Conservation (phyloP, 192 early-diverging fungal genomes). For the Coemansia sp. region DNA sequence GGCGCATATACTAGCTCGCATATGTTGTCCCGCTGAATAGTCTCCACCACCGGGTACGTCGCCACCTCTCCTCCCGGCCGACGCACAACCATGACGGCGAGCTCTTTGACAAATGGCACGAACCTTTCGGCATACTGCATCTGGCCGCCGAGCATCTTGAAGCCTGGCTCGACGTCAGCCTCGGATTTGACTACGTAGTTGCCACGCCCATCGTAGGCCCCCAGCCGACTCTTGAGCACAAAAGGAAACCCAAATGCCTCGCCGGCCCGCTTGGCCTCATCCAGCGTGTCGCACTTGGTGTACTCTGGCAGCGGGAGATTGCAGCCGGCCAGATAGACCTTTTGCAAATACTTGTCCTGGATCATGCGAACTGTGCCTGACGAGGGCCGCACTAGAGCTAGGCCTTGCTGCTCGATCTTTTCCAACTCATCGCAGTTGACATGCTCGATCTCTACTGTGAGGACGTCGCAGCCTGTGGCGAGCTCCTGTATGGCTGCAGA, state of each 20-base stretch:
- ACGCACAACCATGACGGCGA: slow-evolving; percentile 98
- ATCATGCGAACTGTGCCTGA: slow-evolving; percentile 85
- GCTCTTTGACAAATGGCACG: slow-evolving; percentile 89
- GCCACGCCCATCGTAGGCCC: slow-evolving; percentile 96
- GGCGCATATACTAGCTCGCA: slow-evolving; percentile 96
- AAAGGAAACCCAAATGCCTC: slow-evolving; percentile 86
- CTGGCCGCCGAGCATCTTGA: slow-evolving; percentile 48
- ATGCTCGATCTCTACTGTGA: slow-evolving; percentile 99
- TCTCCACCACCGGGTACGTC: slow-evolving; percentile 95
- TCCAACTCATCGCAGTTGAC: slow-evolving; percentile 73
- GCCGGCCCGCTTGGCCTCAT: slow-evolving; percentile 57
- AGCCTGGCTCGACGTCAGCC: slow-evolving; percentile 62
- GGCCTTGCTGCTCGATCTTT: slow-evolving; percentile 60
- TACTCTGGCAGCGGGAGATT: slow-evolving; percentile 71
- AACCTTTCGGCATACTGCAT: slow-evolving; percentile 95
- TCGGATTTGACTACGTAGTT: slow-evolving; percentile 86
- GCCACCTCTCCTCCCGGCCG: slow-evolving; percentile 61
- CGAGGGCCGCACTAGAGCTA: slow-evolving; percentile 74
- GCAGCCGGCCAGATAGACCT: slow-evolving; percentile 69
- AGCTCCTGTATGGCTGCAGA: slow-evolving; percentile 74
- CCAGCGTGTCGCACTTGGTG: slow-evolving; percentile 55
- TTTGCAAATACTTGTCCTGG: slow-evolving; percentile 97
- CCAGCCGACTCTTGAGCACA: slow-evolving; percentile 93
- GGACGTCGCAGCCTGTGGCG: slow-evolving; percentile 73
- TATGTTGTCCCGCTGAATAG: slow-evolving; percentile 95